These are phyloP conservation scores for Epichloe elymi DNA, from an alignment of 2,329 filamentous ascomycete species.

Conservation along the genomic window DNA sequence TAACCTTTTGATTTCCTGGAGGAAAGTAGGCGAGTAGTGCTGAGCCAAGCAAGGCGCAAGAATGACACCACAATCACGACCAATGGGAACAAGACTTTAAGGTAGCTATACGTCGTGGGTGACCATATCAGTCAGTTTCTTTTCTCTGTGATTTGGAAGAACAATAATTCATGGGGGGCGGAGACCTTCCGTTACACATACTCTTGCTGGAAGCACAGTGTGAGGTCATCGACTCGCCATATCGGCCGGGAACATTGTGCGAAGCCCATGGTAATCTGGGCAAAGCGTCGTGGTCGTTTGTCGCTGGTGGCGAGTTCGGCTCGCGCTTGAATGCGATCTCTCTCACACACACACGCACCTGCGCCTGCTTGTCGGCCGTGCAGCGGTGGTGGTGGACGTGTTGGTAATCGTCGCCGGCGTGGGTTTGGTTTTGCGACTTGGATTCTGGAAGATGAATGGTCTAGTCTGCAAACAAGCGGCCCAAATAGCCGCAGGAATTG, in stretches of 20 bases:
- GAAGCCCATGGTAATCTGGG: slow-evolving; percentile 27
- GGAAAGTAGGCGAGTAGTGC: slow-evolving; percentile 37
- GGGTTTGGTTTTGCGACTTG: neutral
- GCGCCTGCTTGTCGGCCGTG: neutral
- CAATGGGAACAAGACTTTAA: slow-evolving; percentile 64
- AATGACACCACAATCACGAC: slow-evolving; percentile 58
- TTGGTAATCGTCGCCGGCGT: neutral
- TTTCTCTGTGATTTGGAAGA: neutral
- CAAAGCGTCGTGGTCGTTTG: slow-evolving; percentile 6
- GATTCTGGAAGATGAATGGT: neutral
- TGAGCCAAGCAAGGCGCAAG: slow-evolving; percentile 47
- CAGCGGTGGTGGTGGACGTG: slow-evolving; percentile 1
- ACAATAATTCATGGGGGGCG: neutral
- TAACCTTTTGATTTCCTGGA: slow-evolving; percentile 43
- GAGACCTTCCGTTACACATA: slow-evolving; percentile 28
- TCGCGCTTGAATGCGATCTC: neutral
- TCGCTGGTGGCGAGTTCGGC: neutral
- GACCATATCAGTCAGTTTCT: neutral
- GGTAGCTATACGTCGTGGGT: slow-evolving; percentile 16
- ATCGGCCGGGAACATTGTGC: slow-evolving; percentile 43
- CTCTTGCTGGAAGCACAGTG: slow-evolving; percentile 52
- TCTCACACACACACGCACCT: neutral
- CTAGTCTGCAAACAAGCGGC: neutral
- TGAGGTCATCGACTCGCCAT: slow-evolving; percentile 53
- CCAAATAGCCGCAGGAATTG: neutral